Percentiles rank a stretch among this genome's conserved stretches.
Conservation (phyloP, 371 early-diverging fungal species). For the Apophysomyces ossiformis region DNA sequence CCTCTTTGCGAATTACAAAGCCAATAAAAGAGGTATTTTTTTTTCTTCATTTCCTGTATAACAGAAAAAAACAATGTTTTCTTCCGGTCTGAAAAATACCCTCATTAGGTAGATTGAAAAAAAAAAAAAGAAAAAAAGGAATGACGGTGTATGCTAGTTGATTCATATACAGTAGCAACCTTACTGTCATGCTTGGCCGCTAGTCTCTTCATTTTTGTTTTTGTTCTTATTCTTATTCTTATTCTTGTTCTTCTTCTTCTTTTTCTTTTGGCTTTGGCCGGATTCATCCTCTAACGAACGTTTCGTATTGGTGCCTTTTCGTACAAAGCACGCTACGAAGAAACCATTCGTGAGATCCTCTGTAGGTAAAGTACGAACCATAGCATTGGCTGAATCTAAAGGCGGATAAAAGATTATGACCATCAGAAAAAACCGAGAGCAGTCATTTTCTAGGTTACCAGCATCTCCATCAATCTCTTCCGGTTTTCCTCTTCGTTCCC, state of each 20-base stretch:
- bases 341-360: conserved; percentile 83
- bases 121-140: no score
- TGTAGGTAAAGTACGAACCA: conserved; percentile 73
- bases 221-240: conserved; percentile 20
- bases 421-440: not conserved
- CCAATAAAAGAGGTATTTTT: not conserved
- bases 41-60: not conserved
- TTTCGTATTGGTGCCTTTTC: conserved; percentile 58
- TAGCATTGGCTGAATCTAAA: conserved; percentile 55
- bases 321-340: conserved; percentile 84
- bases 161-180: not conserved
- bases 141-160: no score
- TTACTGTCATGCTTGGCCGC: not conserved
- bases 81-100: not conserved
- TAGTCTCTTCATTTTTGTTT: conserved; percentile 11
- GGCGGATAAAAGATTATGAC: conserved; percentile 2
- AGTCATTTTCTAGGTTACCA: conserved; percentile 7
- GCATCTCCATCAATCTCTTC: conserved; percentile 33
- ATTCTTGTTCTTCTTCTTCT: conserved; percentile 22
- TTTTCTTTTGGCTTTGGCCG: conserved; percentile 23
- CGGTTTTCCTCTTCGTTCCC: conserved; percentile 74
- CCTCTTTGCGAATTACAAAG: not conserved
- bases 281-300: conserved; percentile 72
- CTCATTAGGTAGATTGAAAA: no score
- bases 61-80: not conserved